phyloP scores from a whole-genome alignment of 1,284 basidiomycete genomes.

The Cutaneotrichosporon sp. region DNA sequence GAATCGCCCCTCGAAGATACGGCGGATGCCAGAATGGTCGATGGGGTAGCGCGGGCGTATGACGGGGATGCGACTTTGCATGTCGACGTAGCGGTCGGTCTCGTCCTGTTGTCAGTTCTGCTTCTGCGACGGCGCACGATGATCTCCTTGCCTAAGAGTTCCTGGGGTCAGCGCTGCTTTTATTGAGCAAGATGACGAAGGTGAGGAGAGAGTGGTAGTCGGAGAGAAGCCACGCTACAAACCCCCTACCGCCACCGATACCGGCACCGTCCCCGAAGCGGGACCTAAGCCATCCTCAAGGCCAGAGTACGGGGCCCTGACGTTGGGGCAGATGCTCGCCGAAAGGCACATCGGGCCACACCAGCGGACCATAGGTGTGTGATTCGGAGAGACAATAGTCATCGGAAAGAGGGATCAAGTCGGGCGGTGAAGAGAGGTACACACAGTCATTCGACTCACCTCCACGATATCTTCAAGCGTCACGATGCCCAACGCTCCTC shows the following conservation, averaged over 20 bases:
- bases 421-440: neutral
- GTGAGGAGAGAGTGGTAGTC: neutral
- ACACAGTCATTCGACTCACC: constrained; percentile 34
- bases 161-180: constrained; percentile 25
- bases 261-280: no score
- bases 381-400: no score
- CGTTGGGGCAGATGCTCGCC: no score
- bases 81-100: constrained; percentile 48
- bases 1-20: constrained; percentile 45
- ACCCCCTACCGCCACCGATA: no score
- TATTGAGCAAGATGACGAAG: neutral
- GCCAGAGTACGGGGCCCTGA: no score
- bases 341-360: no score
- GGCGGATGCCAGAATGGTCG: constrained; percentile 29
- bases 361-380: no score
- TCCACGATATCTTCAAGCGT: constrained; percentile 59
- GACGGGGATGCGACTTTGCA: constrained; percentile 35
- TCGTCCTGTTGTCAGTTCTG: constrained; percentile 38
- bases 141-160: constrained; percentile 49
- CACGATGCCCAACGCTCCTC: constrained; percentile 73
- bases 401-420: neutral
- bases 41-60: constrained; percentile 14
- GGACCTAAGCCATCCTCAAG: no score
- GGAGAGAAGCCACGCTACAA: no score
- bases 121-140: constrained; percentile 32